These are phyloP conservation scores for Paecilomyces fulvus DNA, from an alignment of 2,329 filamentous ascomycete species.

Conservation along the genomic window DNA sequence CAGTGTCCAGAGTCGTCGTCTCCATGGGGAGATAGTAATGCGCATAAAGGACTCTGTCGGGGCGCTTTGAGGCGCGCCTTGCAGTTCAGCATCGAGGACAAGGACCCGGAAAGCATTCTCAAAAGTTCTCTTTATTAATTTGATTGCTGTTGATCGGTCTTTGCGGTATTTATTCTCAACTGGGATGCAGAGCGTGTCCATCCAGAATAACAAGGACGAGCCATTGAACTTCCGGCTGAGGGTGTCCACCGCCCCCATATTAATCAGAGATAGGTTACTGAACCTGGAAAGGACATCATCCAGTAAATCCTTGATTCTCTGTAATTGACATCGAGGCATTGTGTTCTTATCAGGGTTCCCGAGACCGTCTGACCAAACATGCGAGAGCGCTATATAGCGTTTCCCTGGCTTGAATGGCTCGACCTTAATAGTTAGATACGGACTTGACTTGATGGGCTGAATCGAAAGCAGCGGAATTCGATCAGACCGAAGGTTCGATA, in stretches of 20 bases:
- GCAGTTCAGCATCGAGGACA: conserved; percentile 1
- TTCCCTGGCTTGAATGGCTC: conserved; percentile 1
- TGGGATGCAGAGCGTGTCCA: not conserved
- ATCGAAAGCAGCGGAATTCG: conserved; percentile 2
- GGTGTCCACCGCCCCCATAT: conserved; percentile 1
- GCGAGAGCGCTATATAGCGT: not conserved
- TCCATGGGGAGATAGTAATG: conserved; percentile 1
- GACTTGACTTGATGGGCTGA: not conserved
- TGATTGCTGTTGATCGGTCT: not conserved
- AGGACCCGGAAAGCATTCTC: not conserved
- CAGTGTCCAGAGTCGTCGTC: conserved; percentile 1
- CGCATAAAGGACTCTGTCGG: not conserved
- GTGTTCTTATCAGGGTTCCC: not conserved
- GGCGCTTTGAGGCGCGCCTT: not conserved
- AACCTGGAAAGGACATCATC: not conserved
- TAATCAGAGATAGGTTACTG: not conserved
- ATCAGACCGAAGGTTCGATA: conserved; percentile 1
- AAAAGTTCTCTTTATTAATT: not conserved
- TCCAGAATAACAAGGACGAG: not conserved
- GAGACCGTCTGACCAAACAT: conserved; percentile 1
- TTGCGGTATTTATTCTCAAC: not conserved
- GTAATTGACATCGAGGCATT: not conserved
- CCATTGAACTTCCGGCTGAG: conserved; percentile 1
- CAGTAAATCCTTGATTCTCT: not conserved
- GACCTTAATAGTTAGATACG: not conserved